These are phyloP conservation scores for Phoma sp. DNA, from an alignment of 2,329 filamentous ascomycete genomes.

Conservation along the genomic window DNA sequence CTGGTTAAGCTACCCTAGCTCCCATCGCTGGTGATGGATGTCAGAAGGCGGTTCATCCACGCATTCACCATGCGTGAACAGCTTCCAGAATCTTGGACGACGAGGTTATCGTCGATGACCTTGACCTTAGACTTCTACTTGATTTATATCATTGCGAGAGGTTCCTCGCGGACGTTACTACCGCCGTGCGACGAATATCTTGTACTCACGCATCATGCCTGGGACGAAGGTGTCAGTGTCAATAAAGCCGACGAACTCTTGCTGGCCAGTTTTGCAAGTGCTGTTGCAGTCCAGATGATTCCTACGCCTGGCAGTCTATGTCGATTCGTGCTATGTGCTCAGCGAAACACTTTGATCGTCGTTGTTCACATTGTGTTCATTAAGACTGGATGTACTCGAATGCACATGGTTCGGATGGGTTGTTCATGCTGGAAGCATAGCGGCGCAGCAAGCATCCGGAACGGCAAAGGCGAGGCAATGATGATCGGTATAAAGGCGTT, in stretches of 20 bases:
- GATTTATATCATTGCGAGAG: slow-evolving; percentile 25
- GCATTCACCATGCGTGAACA: slow-evolving; percentile 24
- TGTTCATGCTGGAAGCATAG: no score
- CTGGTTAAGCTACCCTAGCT: neutral
- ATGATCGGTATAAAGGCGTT: no score
- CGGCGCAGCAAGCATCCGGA: no score
- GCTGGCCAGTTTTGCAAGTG: slow-evolving; percentile 15
- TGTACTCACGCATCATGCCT: slow-evolving; percentile 27
- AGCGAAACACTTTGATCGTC: no score
- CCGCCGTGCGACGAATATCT: slow-evolving; percentile 26
- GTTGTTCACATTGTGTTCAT: no score
- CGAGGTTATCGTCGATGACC: slow-evolving; percentile 15
- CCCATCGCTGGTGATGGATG: neutral
- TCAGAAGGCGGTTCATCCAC: slow-evolving; percentile 22
- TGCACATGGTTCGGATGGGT: no score
- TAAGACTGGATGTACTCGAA: no score
- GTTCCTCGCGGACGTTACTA: no score
- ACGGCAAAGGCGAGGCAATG: no score
- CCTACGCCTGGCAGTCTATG: slow-evolving; percentile 15
- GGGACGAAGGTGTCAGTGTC: slow-evolving; percentile 28
- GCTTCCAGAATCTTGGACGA: slow-evolving; percentile 18
- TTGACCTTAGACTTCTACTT: slow-evolving; percentile 30
- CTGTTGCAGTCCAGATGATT: slow-evolving; percentile 24
- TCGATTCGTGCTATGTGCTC: no score
- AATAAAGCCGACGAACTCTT: slow-evolving; percentile 23